phyloP scores from a whole-genome alignment of 116 monocot species.

The Dioscorea cayenensis region DNA sequence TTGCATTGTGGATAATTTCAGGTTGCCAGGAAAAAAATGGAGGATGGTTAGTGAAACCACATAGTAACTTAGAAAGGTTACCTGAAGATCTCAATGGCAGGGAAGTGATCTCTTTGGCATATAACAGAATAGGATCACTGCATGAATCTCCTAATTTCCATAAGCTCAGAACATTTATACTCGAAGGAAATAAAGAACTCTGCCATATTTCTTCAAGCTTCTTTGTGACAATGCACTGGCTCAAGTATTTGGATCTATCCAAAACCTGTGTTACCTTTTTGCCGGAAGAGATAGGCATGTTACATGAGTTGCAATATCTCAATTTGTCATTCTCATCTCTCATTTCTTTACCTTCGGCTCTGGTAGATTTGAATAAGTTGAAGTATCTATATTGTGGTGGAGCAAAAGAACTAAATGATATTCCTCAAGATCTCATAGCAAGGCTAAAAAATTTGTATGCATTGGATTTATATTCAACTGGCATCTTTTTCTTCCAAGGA shows the following conservation, averaged over 20 bases:
- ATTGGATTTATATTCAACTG: neutral
- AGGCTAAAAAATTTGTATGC: neutral
- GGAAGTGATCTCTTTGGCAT: slow-evolving; percentile 14
- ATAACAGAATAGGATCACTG: no score
- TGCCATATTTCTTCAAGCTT: neutral
- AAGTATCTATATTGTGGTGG: slow-evolving; percentile 12
- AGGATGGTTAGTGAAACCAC: slow-evolving; percentile 21
- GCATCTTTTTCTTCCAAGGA: no score
- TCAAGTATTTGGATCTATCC: slow-evolving; percentile 24
- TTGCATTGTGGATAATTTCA: slow-evolving; percentile 42
- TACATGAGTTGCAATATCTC: slow-evolving; percentile 21
- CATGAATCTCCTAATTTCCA: no score
- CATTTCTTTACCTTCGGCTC: slow-evolving; percentile 8
- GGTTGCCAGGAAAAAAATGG: slow-evolving; percentile 7
- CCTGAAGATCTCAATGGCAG: slow-evolving; percentile 9
- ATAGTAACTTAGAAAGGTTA: neutral
- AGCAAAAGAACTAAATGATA: neutral
- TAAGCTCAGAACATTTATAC: no score
- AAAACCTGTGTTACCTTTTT: neutral
- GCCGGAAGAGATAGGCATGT: slow-evolving; percentile 8
- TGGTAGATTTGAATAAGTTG: slow-evolving; percentile 10
- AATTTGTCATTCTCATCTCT: slow-evolving; percentile 19
- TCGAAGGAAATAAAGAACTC: no score
- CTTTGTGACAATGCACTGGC: neutral
- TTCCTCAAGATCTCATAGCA: neutral